These are phyloP conservation scores for Kazachstania sp. DNA, from an alignment of 1,139 yeast species.

Conservation along the genomic window DNA sequence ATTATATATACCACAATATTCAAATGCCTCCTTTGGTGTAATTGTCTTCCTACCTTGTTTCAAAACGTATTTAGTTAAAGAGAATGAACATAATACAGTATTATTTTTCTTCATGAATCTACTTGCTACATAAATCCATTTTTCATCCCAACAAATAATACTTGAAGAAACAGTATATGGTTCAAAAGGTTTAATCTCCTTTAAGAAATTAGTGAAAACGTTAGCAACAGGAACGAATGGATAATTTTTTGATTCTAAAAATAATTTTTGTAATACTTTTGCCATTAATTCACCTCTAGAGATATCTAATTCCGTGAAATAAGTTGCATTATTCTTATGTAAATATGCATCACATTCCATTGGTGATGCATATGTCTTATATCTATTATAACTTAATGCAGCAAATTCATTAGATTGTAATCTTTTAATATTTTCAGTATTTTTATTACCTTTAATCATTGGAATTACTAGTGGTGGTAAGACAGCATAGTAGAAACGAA, in stretches of 20 bases:
- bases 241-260: conserved; percentile 39
- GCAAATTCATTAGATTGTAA: conserved; percentile 19
- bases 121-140: conserved; percentile 72
- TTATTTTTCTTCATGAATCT: conserved; percentile 37
- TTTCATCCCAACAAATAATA: conserved; percentile 76
- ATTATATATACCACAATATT: conserved; percentile 47
- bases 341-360: conserved; percentile 78
- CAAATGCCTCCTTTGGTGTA: conserved; percentile 51
- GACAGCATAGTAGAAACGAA: conserved; percentile 50
- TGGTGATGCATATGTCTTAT: conserved; percentile 57
- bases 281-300: conserved; percentile 61
- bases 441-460: conserved; percentile 15
- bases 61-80: conserved; percentile 72
- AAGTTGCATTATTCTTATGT: conserved; percentile 83
- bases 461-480: conserved; percentile 37
- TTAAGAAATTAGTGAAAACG: conserved; percentile 57
- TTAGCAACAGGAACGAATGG: conserved; percentile 78
- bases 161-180: conserved; percentile 48
- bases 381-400: conserved; percentile 39
- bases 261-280: conserved; percentile 44
- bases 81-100: conserved; percentile 45
- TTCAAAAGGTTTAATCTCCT: conserved; percentile 64
- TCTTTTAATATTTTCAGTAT: conserved; percentile 19
- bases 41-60: conserved; percentile 67
- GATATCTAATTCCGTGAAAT: conserved; percentile 75